Base-by-base conservation (phyloP, 768 basidiomycete species). In the Tylopilus felleus region DNA sequence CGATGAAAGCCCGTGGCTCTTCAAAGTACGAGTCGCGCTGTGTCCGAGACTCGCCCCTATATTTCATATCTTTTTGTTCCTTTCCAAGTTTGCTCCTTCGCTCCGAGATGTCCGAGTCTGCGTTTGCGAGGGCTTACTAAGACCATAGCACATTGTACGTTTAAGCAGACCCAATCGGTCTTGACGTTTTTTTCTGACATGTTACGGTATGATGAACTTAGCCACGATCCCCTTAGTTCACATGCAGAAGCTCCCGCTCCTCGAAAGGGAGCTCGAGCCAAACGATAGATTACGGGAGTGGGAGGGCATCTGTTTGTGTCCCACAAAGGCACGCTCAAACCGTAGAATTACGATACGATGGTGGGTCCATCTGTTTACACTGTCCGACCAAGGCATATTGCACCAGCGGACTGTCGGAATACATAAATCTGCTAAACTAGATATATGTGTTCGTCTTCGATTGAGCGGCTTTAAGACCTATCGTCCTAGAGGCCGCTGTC, bases 61-160 rank as follows among this genome's bases (percentile, higher is more conserved):
- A 4, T 16, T 5, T 35, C 33, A 27, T 27, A 4, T 27, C 7
- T 27, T 3, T 16, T 35, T 13, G 16, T 43, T 25, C 28, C 22
- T 36, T 28, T 14, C 4, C 22, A 33, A 5, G 39, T 27, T 21
- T 38, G 27, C 27, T 2, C 36, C 41, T 29, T 25, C 36, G 23
- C 38, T 44, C 22, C 27, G 27, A 40, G 21, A 16, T 39, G 39
- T 35, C 25, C 25, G 40, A 28, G 22, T 35, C 25, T n/a, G 21
- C 28, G 25, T 51, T 38, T 8, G n/a, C 25, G 19, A 40, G 16
- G 8, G 23, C 47, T 19, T 43, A 52, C 38, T 47, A 49, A 43
- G 43, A 44, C 50, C 44, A 41, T 54, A 28, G 4, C 10, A 22
- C 38, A 16, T n/a, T 49, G 46, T 58, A 53, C 39, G 45, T 51